Evolutionary conservation across 75 land plant genomes (phyloP).

Genomic region (Pinus taeda): DNA sequence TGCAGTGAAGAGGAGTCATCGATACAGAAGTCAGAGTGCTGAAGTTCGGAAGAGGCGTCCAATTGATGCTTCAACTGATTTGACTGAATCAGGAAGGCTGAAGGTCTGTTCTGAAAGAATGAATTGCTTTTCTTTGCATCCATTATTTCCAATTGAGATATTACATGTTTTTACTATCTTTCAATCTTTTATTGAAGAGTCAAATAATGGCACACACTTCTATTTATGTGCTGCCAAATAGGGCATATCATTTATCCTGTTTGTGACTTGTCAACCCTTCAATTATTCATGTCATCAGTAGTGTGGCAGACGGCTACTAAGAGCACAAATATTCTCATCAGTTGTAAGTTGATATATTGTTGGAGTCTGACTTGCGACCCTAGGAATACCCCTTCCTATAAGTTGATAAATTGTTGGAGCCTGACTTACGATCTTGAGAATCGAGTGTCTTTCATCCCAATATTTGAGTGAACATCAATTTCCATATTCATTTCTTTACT

Average conservation of each 20-base stretch:
- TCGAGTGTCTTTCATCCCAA: too few species aligned
- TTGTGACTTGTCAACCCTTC: not conserved
- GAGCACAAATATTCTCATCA: not conserved
- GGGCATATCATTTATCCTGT: not conserved
- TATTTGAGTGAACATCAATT: too few species aligned
- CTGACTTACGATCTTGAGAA: too few species aligned
- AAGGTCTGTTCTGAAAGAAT: slow-evolving; percentile 7
- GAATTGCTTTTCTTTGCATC: not conserved
- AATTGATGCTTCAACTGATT: not conserved
- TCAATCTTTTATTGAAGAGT: not conserved
- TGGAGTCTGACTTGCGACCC: not conserved
- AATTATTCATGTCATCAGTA: not conserved
- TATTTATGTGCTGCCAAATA: too few species aligned
- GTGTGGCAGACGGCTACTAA: not conserved
- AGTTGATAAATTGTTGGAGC: too few species aligned
- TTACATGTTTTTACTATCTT: not conserved
- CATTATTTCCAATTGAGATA: not conserved
- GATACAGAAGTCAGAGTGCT: too few species aligned
- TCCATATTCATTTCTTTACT: too few species aligned
- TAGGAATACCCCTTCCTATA: not conserved
- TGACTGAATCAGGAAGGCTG: not conserved
- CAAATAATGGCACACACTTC: too few species aligned
- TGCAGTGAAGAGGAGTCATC: not conserved
- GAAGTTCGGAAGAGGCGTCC: not conserved
- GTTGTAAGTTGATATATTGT: not conserved